Evolutionary conservation across 441 rosid species (phyloP), one percentile per base, ranked within the genome.

Genomic region (Isatis lusitanica): DNA sequence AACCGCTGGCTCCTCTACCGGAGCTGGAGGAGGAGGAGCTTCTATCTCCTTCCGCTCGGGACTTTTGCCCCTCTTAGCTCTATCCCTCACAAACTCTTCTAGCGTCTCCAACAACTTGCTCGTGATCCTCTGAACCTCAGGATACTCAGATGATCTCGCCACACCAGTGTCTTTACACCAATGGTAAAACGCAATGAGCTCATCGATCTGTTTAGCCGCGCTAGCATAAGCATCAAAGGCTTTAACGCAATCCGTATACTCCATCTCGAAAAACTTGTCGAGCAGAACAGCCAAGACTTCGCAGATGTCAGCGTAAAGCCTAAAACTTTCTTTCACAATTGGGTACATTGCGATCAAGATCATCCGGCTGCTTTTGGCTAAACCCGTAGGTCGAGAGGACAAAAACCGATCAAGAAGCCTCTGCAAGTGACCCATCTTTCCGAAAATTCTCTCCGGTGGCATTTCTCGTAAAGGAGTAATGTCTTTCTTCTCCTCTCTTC

Each of bases 161-260:
- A 95, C 90, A 5, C 99, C 97, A 0, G 81, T 87, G 33, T 90
- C 99, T 82, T 95, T 95, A 15, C 98, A 93, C 98, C 96, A 93
- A 68, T 80, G 86, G 76, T 90, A 93, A 69, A 91, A 87, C 1
- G 74, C 81, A 78, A 87, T 78, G 64, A 95, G 77, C 87, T 95
- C 98, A 74, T 95, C 98, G 15, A 95, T 93, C 87, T 91, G 93
- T 76, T 95, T 93, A 0, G 96, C 92, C 0, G 94, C 83, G 55
- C 92, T 88, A 0, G 87, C 85, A 77, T 92, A 95, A 5, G 97
- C 93, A 68, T 95, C 96, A 42, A 88, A 86, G 0, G 97, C 93
- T 83, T 92, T 95, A 3, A 86, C 93, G 15, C 98, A 95, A 74
- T 91, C 96, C 0, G 85, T 69, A 73, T 92, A 91, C 78, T 95